Base-by-base conservation (phyloP, 108 stramenopile genomes). In the Nitzschia inconspicua region DNA sequence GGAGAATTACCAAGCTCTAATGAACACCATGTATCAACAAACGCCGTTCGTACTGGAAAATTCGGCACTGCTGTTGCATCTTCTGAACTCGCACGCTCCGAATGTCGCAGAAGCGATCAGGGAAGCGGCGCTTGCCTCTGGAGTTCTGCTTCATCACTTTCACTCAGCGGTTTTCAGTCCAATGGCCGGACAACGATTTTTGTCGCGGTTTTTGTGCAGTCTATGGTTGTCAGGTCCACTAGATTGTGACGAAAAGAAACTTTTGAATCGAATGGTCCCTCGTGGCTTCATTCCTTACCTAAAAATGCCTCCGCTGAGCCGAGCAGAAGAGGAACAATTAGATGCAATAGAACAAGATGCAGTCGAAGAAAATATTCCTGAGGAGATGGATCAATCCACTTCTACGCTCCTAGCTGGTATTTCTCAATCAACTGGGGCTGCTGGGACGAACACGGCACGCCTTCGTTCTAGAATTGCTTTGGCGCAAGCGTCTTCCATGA, bases 1-100 rank as follows among this genome's bases (percentile, higher is more conserved):
- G 18, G 58, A 73, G 29, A 73, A 65, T 18, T 83, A 85, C 63
- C 73, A 50, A 14, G 63, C 76, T 22, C 70, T 93, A 18, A 50
- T 93, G 63, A 46, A 62, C 11, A 69, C 83, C 35, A 58, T 93
- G 29, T 56, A 80, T 14, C 80, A 77, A 28, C 56, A 76, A 32
- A 76, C 78, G 16, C 78, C 86, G 20, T 69, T 83, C 39, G 78
- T 93, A n/a, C 72, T 93, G 44, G 91, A 93, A 65, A 88, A 86
- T 63, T 70, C 81, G 9, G 78, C 87, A 16, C 62, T 93, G 30
- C 55, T 93, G 44, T 48, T 88, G 43, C 86, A 85, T 28, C 53
- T 80, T 2, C 56, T 93, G 16, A 55, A 76, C 14, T 60, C 61
- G 22, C 83, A 84, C 68, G 70, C 68, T 27, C 86, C 91, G 7